These are phyloP conservation scores for Ascochyta koolunga DNA, from an alignment of 2,329 filamentous ascomycete genomes.

Conservation along the genomic window DNA sequence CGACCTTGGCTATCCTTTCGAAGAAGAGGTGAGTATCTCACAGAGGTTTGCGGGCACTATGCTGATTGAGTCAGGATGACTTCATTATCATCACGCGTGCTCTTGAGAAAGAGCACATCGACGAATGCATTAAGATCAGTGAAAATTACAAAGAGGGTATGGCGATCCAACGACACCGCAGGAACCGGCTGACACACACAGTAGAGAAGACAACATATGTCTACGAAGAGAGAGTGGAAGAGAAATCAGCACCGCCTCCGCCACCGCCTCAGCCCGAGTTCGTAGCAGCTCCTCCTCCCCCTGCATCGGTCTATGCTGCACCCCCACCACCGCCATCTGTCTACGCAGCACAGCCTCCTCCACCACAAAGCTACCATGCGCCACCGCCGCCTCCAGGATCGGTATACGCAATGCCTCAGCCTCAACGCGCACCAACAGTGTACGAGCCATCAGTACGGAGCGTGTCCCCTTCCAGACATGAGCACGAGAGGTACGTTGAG, in stretches of 20 bases:
- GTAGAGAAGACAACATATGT: conserved; percentile 47
- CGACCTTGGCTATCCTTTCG: conserved; percentile 83
- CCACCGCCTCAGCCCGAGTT: conserved; percentile 31
- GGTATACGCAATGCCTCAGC: conserved; percentile 24
- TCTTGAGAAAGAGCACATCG: conserved; percentile 87
- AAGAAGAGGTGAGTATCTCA: conserved; percentile 72
- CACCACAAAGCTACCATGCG: conserved; percentile 12
- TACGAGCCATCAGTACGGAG: conserved; percentile 44
- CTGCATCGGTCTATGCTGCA: conserved; percentile 18
- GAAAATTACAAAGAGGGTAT: conserved; percentile 68
- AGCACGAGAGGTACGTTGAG: conserved; percentile 46
- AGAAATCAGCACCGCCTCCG: conserved; percentile 26
- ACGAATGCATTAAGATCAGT: conserved; percentile 83
- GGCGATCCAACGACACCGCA: conserved; percentile 14
- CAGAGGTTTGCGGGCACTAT: not conserved
- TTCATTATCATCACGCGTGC: conserved; percentile 83
- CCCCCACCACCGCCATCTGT: conserved; percentile 20
- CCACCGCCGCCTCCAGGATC: conserved; percentile 30
- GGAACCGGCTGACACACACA: not conserved
- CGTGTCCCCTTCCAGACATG: conserved; percentile 41
- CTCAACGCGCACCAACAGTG: conserved; percentile 30
- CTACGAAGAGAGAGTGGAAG: conserved; percentile 37
- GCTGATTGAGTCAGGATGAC: conserved; percentile 66
- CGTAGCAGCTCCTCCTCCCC: conserved; percentile 23
- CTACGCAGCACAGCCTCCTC: conserved; percentile 21